These are phyloP conservation scores for Penicillium robsamsonii DNA, from an alignment of 495 filamentous ascomycete species.

Conservation along the genomic window DNA sequence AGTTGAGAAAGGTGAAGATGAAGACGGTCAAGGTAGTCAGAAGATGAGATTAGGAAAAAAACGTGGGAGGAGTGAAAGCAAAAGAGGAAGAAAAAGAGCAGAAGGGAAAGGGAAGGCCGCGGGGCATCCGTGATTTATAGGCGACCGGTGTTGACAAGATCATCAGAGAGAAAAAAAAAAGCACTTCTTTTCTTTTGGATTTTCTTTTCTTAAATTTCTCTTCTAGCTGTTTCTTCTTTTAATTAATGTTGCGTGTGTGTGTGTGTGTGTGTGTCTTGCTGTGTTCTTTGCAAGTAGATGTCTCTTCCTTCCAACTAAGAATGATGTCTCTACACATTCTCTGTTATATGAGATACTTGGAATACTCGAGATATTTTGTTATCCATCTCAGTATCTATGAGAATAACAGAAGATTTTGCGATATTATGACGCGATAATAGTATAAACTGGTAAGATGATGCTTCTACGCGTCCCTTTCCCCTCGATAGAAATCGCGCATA, in stretches of 20 bases:
- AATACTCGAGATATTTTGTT: background rate
- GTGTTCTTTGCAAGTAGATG: background rate
- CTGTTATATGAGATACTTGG: background rate
- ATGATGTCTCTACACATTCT: constrained; percentile 19
- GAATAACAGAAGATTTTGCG: background rate
- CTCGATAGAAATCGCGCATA: constrained; percentile 22
- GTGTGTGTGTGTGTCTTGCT: background rate
- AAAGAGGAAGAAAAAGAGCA: constrained; percentile 26
- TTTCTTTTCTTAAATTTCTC: constrained; percentile 12
- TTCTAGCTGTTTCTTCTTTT: constrained; percentile 15
- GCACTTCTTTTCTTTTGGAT: constrained; percentile 20
- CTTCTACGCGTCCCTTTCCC: constrained; percentile 8
- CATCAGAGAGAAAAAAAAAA: constrained; percentile 25
- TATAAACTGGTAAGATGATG: background rate
- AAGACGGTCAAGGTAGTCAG: constrained; percentile 15
- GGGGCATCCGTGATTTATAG: constrained; percentile 55
- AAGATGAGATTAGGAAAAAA: constrained; percentile 16
- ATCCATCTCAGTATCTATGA: background rate
- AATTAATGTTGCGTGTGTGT: constrained; percentile 4
- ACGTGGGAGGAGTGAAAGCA: constrained; percentile 16
- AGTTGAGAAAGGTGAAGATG: constrained; percentile 18
- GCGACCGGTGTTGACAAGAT: constrained; percentile 48
- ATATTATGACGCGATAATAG: background rate
- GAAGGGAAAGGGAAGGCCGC: constrained; percentile 43
- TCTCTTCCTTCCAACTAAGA: constrained; percentile 3